Conservation (phyloP, 164 flowering plant genomes). For the Euptelea pleiosperma region DNA sequence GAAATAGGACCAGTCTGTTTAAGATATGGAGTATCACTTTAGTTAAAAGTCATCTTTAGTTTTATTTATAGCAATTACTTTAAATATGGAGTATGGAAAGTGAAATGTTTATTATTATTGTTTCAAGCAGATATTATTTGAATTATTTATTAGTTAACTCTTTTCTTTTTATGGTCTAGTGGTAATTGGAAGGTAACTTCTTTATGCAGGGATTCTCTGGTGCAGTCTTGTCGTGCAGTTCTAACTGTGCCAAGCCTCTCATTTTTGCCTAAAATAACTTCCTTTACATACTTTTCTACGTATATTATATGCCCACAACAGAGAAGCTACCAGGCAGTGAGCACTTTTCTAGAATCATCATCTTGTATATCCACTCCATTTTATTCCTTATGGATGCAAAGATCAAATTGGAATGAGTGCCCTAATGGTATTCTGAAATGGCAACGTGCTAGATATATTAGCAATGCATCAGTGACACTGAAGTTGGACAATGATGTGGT, state of each 20-base stretch:
- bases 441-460: slow-evolving; percentile 32
- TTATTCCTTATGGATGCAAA: slow-evolving; percentile 11
- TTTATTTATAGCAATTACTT: too few species aligned
- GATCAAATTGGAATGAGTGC: slow-evolving; percentile 9
- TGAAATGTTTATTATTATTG: too few species aligned
- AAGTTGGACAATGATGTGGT: slow-evolving; percentile 51
- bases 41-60: too few species aligned
- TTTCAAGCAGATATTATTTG: too few species aligned
- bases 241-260: slow-evolving; percentile 12
- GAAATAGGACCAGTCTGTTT: too few species aligned
- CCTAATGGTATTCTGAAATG: slow-evolving; percentile 13
- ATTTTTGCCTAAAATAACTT: slow-evolving; percentile 10
- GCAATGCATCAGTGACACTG: slow-evolving; percentile 46
- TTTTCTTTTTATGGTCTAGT: too few species aligned
- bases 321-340: slow-evolving; percentile 12
- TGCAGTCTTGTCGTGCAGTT: slow-evolving; percentile 8
- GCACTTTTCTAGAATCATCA: slow-evolving; percentile 13
- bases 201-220: slow-evolving; percentile 32
- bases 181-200: neutral
- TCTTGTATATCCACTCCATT: slow-evolving; percentile 8
- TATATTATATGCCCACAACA: slow-evolving; percentile 1
- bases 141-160: too few species aligned
- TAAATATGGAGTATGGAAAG: too few species aligned
- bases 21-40: too few species aligned
- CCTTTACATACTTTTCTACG: slow-evolving; percentile 5